Percentiles rank a stretch among this genome's conserved stretches.
These are phyloP conservation scores for Prinsepia uniflora DNA, from an alignment of 306 rosid genomes.

Conservation along the genomic window DNA sequence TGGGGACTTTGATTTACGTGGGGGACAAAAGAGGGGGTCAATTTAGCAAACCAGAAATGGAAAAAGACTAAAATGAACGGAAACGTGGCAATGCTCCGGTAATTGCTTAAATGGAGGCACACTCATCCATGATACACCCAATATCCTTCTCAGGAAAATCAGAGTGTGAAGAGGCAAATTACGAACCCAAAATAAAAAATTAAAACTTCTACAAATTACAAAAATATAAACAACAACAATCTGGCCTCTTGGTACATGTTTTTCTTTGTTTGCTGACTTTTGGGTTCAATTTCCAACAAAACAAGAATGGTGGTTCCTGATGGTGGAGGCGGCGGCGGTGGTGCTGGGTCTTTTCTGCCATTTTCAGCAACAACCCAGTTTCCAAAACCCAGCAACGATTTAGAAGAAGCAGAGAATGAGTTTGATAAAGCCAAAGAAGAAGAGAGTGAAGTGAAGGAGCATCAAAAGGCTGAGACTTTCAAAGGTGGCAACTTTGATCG, in stretches of 20 bases:
- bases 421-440: not conserved
- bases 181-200: not conserved
- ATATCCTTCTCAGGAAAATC: not conserved
- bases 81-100: constrained; percentile 35
- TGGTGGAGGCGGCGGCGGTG: constrained; percentile 20
- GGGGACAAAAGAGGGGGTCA: not conserved
- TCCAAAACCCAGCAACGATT: constrained; percentile 1
- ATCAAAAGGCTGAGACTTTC: not conserved
- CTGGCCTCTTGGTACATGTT: not conserved
- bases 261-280: not conserved
- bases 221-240: not conserved
- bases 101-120: constrained; percentile 15
- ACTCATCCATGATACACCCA: not conserved
- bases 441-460: constrained; percentile 4
- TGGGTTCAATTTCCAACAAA: not conserved
- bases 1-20: not conserved
- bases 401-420: not conserved
- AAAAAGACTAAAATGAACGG: constrained; percentile 6
- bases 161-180: not conserved
- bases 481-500: constrained; percentile 26
- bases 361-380: constrained; percentile 5
- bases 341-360: constrained; percentile 1
- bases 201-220: not conserved
- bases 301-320: constrained; percentile 26
- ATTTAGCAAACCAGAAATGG: constrained; percentile 7